Evolutionary conservation across 2,329 filamentous ascomycete species (phyloP).

Genomic region (Fusarium siculi): DNA sequence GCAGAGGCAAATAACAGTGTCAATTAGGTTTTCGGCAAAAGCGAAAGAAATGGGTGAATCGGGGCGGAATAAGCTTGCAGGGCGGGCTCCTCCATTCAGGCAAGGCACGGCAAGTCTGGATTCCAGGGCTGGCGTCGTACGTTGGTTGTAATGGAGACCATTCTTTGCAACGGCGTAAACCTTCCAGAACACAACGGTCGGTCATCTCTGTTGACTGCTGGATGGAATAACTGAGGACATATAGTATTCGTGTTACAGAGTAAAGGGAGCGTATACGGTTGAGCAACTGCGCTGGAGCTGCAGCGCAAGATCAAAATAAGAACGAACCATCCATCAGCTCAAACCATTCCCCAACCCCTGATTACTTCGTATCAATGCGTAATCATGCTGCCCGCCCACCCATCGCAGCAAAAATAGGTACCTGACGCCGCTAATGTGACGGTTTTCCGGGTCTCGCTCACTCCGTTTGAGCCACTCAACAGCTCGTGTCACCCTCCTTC

Average conservation of each 20-base stretch:
- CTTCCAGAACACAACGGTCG: slow-evolving; percentile 1
- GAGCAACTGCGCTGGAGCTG: neutral
- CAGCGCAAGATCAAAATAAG: neutral
- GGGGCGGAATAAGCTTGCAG: neutral
- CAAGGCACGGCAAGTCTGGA: slow-evolving; percentile 7
- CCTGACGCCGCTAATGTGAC: slow-evolving; percentile 16
- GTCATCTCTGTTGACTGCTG: neutral
- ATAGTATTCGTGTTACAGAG: neutral
- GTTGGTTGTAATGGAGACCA: slow-evolving; percentile 7
- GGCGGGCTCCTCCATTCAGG: slow-evolving; percentile 4
- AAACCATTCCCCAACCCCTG: slow-evolving; percentile 16
- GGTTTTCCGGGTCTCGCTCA: slow-evolving; percentile 12
- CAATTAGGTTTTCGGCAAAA: slow-evolving; percentile 11
- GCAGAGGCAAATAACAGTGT: neutral
- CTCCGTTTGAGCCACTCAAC: slow-evolving; percentile 32
- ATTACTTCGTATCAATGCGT: slow-evolving; percentile 29
- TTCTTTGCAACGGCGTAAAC: slow-evolving; percentile 20
- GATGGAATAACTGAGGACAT: neutral
- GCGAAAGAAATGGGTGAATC: slow-evolving; percentile 2
- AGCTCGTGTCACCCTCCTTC: slow-evolving; percentile 33
- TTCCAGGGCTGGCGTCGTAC: slow-evolving; percentile 10
- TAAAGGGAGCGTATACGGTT: neutral
- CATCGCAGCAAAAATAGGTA: slow-evolving; percentile 28
- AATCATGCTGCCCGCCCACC: slow-evolving; percentile 6
- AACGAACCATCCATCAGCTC: neutral